These are phyloP conservation scores for Macrolepiota fuliginosa DNA, from an alignment of 768 basidiomycete genomes.

Conservation along the genomic window DNA sequence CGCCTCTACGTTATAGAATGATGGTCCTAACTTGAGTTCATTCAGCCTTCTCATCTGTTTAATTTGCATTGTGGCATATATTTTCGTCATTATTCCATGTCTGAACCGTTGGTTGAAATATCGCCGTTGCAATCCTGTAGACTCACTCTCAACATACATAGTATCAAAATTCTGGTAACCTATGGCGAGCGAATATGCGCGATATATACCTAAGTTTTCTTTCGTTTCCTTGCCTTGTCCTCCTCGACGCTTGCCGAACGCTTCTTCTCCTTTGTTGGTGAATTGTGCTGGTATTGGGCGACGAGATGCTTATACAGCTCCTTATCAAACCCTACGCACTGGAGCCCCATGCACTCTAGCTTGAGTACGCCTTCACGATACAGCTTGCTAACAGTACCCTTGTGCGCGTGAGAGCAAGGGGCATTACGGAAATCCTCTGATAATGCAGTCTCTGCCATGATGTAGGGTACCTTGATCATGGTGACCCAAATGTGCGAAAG, in stretches of 20 bases:
- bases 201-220: neutral
- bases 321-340: neutral
- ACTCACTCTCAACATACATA: neutral
- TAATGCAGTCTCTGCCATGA: neutral
- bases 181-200: neutral
- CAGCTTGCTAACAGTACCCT: conserved; percentile 1
- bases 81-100: neutral
- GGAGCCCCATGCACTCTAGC: conserved; percentile 2
- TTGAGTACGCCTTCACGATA: conserved; percentile 1
- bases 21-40: neutral
- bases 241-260: neutral
- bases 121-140: neutral
- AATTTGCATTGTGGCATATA: neutral
- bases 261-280: neutral
- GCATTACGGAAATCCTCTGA: conserved; percentile 1
- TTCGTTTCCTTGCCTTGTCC: neutral
- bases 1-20: neutral
- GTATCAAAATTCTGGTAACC: neutral
- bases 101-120: neutral
- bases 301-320: neutral
- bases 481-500: neutral
- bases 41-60: neutral
- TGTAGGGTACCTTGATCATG: neutral
- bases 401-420: neutral
- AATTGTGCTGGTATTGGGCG: neutral